A percentile compares a stretch with the other conserved stretches of the same genome.
These are phyloP conservation scores for Venturia carpophila DNA, from an alignment of 2,329 filamentous ascomycete species.

Conservation along the genomic window DNA sequence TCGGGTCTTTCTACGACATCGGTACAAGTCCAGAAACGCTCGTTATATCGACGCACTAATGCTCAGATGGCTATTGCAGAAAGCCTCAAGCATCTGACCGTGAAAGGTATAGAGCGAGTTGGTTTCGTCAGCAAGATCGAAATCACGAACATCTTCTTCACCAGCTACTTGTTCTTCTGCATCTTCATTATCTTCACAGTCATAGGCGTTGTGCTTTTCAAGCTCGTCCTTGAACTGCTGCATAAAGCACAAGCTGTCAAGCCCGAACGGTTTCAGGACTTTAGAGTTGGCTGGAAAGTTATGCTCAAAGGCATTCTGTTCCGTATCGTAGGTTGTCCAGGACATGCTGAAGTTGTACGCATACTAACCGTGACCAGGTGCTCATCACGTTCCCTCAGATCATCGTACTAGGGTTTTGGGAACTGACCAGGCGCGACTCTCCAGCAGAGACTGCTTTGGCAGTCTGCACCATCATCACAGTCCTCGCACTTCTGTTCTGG, in stretches of 20 bases:
- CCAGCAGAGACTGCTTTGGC: constrained; percentile 78
- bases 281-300: constrained; percentile 88
- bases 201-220: constrained; percentile 67
- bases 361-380: constrained; percentile 29
- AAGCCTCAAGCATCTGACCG: constrained; percentile 36
- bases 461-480: constrained; percentile 78
- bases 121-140: constrained; percentile 82
- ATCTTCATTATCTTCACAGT: constrained; percentile 71
- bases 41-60: constrained; percentile 27
- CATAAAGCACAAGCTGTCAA: constrained; percentile 71
- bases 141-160: constrained; percentile 86
- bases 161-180: constrained; percentile 80
- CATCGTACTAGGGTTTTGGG: constrained; percentile 84
- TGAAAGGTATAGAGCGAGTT: constrained; percentile 81
- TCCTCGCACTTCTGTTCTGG: constrained; percentile 71
- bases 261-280: constrained; percentile 79
- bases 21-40: constrained; percentile 69
- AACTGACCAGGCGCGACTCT: constrained; percentile 80
- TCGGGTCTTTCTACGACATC: constrained; percentile 68
- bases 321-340: constrained; percentile 50
- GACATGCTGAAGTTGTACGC: not conserved
- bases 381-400: constrained; percentile 90
- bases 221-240: constrained; percentile 68
- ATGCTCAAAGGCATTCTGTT: constrained; percentile 91
- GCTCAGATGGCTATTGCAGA: constrained; percentile 27